These are phyloP conservation scores for Hymenotorrendiella dingleyae DNA, from an alignment of 2,329 filamentous ascomycete species.

Conservation along the genomic window DNA sequence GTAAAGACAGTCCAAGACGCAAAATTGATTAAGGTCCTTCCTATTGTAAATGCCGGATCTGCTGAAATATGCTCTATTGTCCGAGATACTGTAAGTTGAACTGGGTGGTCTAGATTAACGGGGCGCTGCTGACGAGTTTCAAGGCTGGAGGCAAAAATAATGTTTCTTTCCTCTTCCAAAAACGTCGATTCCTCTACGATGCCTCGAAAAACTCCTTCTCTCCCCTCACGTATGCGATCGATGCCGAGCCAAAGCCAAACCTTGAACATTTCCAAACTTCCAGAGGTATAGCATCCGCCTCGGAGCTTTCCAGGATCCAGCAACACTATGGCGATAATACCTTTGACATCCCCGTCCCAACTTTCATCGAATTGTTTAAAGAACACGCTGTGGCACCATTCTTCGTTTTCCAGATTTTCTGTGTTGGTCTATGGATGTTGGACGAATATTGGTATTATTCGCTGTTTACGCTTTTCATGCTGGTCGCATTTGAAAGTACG, in stretches of 20 bases:
- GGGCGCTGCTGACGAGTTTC: constrained; percentile 17
- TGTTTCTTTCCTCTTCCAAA: constrained; percentile 92
- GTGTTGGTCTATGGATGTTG: constrained; percentile 95
- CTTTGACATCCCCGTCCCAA: constrained; percentile 96
- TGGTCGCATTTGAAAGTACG: constrained; percentile 94
- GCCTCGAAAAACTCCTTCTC: constrained; percentile 67
- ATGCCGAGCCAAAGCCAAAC: constrained; percentile 74
- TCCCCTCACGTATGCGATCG: constrained; percentile 77
- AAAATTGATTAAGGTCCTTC: constrained; percentile 85
- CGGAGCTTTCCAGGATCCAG: constrained; percentile 73
- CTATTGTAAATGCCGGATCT: constrained; percentile 79
- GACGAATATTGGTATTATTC: constrained; percentile 99
- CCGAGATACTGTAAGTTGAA: constrained; percentile 57
- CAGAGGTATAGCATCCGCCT: constrained; percentile 64
- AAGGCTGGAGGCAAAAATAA: constrained; percentile 68
- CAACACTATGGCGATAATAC: constrained; percentile 95
- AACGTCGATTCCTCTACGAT: constrained; percentile 88
- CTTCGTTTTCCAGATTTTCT: constrained; percentile 99
- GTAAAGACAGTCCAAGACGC: constrained; percentile 68
- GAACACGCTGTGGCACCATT: constrained; percentile 98
- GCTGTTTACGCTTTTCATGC: constrained; percentile 97
- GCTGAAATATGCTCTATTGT: constrained; percentile 81
- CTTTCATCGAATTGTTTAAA: constrained; percentile 92
- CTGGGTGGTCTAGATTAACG: neutral
- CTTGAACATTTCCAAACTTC: constrained; percentile 75